These are phyloP conservation scores for Penicillium sp. DNA, from an alignment of 2,329 filamentous ascomycete species.

Conservation along the genomic window DNA sequence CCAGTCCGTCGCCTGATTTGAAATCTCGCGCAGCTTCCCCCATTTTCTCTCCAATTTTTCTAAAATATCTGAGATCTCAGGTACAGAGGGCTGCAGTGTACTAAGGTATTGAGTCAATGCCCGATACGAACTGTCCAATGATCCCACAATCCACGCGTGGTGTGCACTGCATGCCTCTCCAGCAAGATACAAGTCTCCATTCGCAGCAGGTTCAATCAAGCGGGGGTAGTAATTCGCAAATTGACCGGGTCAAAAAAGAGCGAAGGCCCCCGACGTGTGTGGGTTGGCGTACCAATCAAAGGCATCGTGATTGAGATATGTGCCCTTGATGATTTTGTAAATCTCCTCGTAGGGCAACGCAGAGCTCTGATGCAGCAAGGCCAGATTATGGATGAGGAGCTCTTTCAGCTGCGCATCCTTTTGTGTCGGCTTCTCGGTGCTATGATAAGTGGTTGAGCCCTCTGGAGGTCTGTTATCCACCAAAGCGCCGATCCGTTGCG, in stretches of 20 bases:
- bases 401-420: not conserved
- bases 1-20: not conserved
- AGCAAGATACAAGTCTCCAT: not conserved
- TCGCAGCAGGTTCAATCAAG: not conserved
- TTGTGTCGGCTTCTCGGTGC: not conserved
- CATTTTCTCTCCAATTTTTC: not conserved
- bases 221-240: not conserved
- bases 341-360: not conserved
- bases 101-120: not conserved
- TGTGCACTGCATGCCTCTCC: not conserved
- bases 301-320: not conserved
- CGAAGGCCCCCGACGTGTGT: not conserved
- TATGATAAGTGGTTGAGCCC: not conserved
- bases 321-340: not conserved
- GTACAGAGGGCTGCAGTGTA: not conserved
- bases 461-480: not conserved
- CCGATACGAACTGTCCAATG: not conserved
- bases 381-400: not conserved
- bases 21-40: not conserved
- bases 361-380: not conserved
- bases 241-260: not conserved
- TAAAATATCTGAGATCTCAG: not conserved
- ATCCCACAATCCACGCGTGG: not conserved
- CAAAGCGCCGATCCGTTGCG: not conserved
- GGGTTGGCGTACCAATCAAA: not conserved